phyloP scores from a whole-genome alignment of 345 rosid genomes.

The Litchi chinensis region DNA sequence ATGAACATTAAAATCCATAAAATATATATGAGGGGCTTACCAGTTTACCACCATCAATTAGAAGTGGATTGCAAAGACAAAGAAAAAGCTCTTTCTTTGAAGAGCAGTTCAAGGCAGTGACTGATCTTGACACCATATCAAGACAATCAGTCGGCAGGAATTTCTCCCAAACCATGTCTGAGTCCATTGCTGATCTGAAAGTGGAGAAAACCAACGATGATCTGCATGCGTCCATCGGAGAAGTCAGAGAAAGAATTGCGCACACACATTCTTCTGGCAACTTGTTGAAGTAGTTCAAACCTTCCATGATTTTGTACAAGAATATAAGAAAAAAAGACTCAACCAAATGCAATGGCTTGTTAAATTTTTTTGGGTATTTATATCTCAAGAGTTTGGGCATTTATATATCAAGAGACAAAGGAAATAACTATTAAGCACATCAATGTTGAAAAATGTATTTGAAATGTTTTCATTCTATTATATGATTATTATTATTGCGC shows the following conservation, averaged over 20 bases:
- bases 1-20: not conserved
- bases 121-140: slow-evolving; percentile 33
- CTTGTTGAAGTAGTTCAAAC: not conserved
- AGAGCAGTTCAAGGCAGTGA: slow-evolving; percentile 24
- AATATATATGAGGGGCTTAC: slow-evolving; percentile 23
- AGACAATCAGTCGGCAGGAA: slow-evolving; percentile 52
- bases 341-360: not conserved
- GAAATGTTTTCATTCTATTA: not conserved
- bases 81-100: slow-evolving; percentile 64
- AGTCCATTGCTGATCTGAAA: slow-evolving; percentile 62
- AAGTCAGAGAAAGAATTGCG: slow-evolving; percentile 55
- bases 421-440: too few species aligned
- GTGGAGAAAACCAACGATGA: slow-evolving; percentile 48
- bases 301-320: slow-evolving; percentile 15
- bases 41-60: slow-evolving; percentile 49
- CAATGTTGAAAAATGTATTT: not conserved
- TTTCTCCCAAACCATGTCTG: slow-evolving; percentile 59
- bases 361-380: too few species aligned
- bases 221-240: slow-evolving; percentile 58
- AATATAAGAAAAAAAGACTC: not conserved
- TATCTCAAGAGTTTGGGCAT: too few species aligned
- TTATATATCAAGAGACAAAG: too few species aligned
- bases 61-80: slow-evolving; percentile 49
- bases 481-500: too few species aligned
- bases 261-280: slow-evolving; percentile 71